phyloP scores from a whole-genome alignment of 2,329 filamentous ascomycete genomes.

The Aspergillus hortae region DNA sequence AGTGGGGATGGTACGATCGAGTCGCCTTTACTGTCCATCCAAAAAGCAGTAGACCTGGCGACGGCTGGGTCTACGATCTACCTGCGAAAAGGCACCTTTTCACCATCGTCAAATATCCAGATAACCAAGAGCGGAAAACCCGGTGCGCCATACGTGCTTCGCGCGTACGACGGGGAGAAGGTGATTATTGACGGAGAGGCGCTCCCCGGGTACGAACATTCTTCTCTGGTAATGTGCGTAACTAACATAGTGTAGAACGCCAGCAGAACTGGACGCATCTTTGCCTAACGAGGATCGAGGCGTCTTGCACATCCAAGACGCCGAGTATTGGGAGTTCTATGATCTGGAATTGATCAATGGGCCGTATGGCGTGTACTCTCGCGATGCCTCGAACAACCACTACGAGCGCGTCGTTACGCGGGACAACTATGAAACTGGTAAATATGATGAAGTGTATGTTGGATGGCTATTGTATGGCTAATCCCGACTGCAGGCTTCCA shows the following conservation, averaged over 20 bases:
- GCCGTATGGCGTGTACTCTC: conserved; percentile 16
- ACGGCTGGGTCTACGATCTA: conserved; percentile 13
- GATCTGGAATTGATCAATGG: conserved; percentile 15
- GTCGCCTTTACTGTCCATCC: conserved; percentile 12
- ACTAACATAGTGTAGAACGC: conserved; percentile 6
- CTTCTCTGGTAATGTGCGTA: not conserved
- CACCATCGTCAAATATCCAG: conserved; percentile 14
- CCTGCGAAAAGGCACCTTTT: conserved; percentile 12
- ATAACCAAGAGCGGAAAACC: conserved; percentile 14
- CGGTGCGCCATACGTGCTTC: conserved; percentile 7
- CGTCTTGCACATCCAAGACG: conserved; percentile 15
- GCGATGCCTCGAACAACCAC: conserved; percentile 15
- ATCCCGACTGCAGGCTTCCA: conserved; percentile 10
- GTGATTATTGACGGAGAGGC: conserved; percentile 15
- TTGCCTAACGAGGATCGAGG: conserved; percentile 12
- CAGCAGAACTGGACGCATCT: conserved; percentile 8
- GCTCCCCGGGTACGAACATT: conserved; percentile 8
- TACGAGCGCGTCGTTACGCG: conserved; percentile 14
- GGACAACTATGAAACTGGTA: conserved; percentile 17
- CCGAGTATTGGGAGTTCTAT: conserved; percentile 17
- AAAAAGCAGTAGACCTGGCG: conserved; percentile 12
- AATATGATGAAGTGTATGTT: not conserved
- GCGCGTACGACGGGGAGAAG: conserved; percentile 11
- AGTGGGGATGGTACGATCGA: conserved; percentile 7
- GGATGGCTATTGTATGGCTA: not conserved